Evolutionary conservation across 176 grass and related monocot genomes (phyloP).

Genomic region (Aegilops tauschii): DNA sequence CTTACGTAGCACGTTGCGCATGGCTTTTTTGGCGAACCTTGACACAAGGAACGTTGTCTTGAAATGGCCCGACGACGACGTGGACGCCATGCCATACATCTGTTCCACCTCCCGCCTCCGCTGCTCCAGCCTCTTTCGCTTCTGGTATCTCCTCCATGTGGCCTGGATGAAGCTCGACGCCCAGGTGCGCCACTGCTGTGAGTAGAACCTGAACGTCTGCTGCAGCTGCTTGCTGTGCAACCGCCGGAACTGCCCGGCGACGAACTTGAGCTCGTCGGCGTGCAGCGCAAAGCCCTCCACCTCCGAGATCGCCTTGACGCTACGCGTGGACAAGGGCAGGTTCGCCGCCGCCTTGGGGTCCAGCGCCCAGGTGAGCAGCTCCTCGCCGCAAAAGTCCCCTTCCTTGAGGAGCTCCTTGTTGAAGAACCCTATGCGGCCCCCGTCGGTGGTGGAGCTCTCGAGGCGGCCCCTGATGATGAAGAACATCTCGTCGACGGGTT

Average conservation of each 20-base stretch:
- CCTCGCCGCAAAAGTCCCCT: conserved; percentile 71
- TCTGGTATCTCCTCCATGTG: conserved; percentile 51
- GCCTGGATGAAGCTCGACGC: conserved; percentile 74
- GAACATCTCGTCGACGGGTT: conserved; percentile 78
- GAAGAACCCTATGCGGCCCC: conserved; percentile 54
- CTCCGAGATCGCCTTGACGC: conserved; percentile 53
- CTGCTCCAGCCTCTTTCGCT: conserved; percentile 40
- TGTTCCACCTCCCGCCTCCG: conserved; percentile 46
- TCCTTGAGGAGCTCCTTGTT: conserved; percentile 54
- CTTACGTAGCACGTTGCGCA: conserved; percentile 44
- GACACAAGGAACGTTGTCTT: conserved; percentile 57
- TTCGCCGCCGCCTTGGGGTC: conserved; percentile 61
- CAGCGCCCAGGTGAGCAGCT: conserved; percentile 69
- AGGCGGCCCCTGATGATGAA: conserved; percentile 64
- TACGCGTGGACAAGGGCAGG: conserved; percentile 60
- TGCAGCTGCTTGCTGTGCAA: conserved; percentile 85
- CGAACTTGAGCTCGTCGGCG: conserved; percentile 80
- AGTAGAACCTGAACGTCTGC: conserved; percentile 80
- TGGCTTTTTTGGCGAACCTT: conserved; percentile 60
- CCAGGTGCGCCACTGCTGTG: conserved; percentile 84
- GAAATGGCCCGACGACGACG: background rate
- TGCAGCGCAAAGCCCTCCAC: conserved; percentile 69
- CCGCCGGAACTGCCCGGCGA: conserved; percentile 55
- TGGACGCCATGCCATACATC: background rate
- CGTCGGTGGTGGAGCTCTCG: conserved; percentile 73